Conservation (phyloP, 352 stramenopile genomes). For the Albugo candida region DNA sequence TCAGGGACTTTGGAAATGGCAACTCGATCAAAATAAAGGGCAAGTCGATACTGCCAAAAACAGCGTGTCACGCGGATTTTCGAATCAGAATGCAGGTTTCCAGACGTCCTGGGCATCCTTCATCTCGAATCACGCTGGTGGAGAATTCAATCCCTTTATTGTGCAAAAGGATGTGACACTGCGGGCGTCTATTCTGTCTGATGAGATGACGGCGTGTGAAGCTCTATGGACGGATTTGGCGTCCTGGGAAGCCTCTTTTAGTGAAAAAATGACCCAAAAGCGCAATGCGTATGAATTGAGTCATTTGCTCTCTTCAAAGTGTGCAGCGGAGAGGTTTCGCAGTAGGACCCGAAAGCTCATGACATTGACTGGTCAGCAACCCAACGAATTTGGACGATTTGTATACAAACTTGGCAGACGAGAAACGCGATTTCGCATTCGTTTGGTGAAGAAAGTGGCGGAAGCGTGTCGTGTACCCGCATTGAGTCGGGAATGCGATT, state of each 20-base stretch:
- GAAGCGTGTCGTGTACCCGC: conserved; percentile 48
- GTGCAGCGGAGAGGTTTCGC: conserved; percentile 52
- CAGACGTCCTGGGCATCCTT: no score
- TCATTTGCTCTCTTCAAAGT: conserved; percentile 24
- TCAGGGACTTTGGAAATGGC: conserved; percentile 24
- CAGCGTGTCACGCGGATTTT: no score
- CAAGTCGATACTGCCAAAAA: no score
- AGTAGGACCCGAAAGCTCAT: conserved; percentile 64
- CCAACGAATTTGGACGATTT: not conserved
- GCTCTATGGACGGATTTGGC: conserved; percentile 32
- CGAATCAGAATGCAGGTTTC: no score
- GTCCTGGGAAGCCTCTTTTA: conserved; percentile 13
- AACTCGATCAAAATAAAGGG: no score
- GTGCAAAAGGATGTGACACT: conserved; percentile 27
- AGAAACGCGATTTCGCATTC: conserved; percentile 62
- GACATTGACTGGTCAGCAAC: not conserved
- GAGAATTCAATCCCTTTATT: conserved; percentile 55
- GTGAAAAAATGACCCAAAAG: conserved; percentile 17
- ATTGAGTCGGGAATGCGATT: conserved; percentile 32
- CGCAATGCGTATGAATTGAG: conserved; percentile 7
- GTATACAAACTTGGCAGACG: conserved; percentile 44
- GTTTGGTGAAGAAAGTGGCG: conserved; percentile 35
- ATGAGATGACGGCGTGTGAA: conserved; percentile 32
- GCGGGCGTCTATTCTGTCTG: conserved; percentile 25
- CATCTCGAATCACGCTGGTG: conserved; percentile 14